These are phyloP conservation scores for Entonaema liquescens DNA, from an alignment of 495 filamentous ascomycete species.

Conservation along the genomic window DNA sequence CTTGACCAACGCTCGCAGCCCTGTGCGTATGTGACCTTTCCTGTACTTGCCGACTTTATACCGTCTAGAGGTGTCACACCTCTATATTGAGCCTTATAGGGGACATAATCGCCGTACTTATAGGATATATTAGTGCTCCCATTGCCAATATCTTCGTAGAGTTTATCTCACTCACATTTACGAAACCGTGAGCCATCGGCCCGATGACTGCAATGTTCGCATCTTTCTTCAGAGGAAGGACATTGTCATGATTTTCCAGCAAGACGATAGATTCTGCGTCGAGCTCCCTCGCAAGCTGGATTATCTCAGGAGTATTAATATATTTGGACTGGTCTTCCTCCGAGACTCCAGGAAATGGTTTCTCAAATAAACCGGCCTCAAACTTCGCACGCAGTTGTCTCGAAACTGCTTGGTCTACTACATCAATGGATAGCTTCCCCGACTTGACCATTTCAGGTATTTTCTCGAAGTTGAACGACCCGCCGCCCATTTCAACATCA, in stretches of 20 bases:
- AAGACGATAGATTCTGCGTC: slow-evolving; percentile 76
- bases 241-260: slow-evolving; percentile 70
- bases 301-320: slow-evolving; percentile 65
- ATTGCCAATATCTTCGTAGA: no score
- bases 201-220: slow-evolving; percentile 75
- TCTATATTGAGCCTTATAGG: slow-evolving; percentile 65
- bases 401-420: slow-evolving; percentile 71
- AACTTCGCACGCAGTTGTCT: slow-evolving; percentile 71
- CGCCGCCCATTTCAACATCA: slow-evolving; percentile 80
- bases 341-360: slow-evolving; percentile 66
- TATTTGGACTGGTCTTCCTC: slow-evolving; percentile 59
- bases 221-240: slow-evolving; percentile 67
- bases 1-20: slow-evolving; percentile 79
- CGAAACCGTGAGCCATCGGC: slow-evolving; percentile 74
- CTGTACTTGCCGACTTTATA: slow-evolving; percentile 65
- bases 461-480: slow-evolving; percentile 71
- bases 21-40: slow-evolving; percentile 68
- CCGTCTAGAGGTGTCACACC: slow-evolving; percentile 74
- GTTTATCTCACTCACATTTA: slow-evolving; percentile 63
- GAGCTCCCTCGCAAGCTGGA: slow-evolving; percentile 66
- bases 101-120: slow-evolving; percentile 74
- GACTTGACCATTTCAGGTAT: slow-evolving; percentile 70
- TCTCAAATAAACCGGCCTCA: slow-evolving; percentile 71
- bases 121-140: slow-evolving; percentile 18
- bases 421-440: slow-evolving; percentile 61